Evolutionary conservation across 345 rosid genomes (phyloP).

Genomic region (Eucalyptus cloeziana): DNA sequence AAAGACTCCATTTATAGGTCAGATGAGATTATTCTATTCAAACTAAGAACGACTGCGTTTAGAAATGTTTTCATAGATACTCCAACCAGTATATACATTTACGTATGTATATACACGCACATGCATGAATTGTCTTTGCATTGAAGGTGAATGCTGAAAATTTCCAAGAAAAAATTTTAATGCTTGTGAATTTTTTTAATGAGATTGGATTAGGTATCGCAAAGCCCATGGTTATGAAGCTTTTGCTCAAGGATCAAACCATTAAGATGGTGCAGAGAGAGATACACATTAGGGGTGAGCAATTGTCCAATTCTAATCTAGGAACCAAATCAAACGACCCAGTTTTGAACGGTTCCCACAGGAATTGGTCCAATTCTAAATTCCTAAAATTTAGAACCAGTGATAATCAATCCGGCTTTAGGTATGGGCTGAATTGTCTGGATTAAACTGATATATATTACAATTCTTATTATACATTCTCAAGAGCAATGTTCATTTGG

Average conservation of each 20-base stretch:
- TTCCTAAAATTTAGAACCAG: too few species aligned
- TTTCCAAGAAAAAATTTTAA: not conserved
- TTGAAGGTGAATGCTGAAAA: not conserved
- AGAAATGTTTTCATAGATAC: not conserved
- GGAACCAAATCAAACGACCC: accelerated
- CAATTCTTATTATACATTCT: too few species aligned
- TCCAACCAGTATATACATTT: not conserved
- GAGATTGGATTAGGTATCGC: not conserved
- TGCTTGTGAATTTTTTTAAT: not conserved
- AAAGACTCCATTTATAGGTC: not conserved
- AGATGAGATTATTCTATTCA: not conserved
- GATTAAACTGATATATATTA: too few species aligned
- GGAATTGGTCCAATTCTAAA: too few species aligned
- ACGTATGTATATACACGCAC: not conserved
- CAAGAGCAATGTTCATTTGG: not conserved
- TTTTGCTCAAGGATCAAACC: not conserved
- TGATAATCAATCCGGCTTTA: too few species aligned
- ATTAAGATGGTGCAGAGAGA: not conserved
- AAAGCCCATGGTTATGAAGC: not conserved
- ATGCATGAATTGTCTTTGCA: not conserved
- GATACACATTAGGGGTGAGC: too few species aligned
- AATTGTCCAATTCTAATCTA: too few species aligned
- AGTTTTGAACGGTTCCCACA: too few species aligned
- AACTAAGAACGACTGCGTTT: not conserved
- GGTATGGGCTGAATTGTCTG: accelerated